These are phyloP conservation scores for Fusarium sp. DNA, from an alignment of 2,329 filamentous ascomycete genomes.

Conservation along the genomic window DNA sequence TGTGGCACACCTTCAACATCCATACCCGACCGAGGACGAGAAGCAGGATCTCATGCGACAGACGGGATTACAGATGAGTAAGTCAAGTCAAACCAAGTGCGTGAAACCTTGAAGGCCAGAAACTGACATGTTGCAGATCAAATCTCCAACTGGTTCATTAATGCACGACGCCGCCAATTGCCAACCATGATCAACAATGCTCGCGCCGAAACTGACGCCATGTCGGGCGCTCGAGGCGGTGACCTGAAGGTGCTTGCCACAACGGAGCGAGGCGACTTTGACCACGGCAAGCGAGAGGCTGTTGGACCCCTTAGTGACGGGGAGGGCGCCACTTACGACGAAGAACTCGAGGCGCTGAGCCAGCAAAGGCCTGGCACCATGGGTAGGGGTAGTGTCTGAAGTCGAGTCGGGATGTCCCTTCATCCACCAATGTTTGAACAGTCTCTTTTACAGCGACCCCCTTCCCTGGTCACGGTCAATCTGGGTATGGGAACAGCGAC, in stretches of 20 bases:
- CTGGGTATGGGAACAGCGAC: constrained; percentile 40
- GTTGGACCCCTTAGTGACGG: constrained; percentile 61
- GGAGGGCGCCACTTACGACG: constrained; percentile 60
- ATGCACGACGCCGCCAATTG: constrained; percentile 75
- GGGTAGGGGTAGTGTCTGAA: constrained; percentile 62
- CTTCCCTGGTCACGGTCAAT: constrained; percentile 14
- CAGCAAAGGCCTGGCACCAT: constrained; percentile 52
- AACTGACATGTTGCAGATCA: constrained; percentile 61
- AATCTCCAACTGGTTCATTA: constrained; percentile 87
- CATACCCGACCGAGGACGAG: constrained; percentile 89
- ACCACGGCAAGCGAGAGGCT: constrained; percentile 52
- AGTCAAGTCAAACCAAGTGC: constrained; percentile 53
- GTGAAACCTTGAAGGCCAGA: background rate
- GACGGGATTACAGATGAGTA: constrained; percentile 83
- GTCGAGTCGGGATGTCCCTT: constrained; percentile 1
- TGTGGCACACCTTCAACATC: constrained; percentile 78
- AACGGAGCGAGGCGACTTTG: constrained; percentile 57
- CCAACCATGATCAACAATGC: constrained; percentile 70
- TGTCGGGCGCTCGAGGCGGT: constrained; percentile 51
- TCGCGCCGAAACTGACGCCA: constrained; percentile 63
- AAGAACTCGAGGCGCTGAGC: constrained; percentile 54
- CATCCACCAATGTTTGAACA: constrained; percentile 6
- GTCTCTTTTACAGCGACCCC: constrained; percentile 20
- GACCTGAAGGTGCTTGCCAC: constrained; percentile 56
- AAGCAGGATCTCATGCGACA: constrained; percentile 83